Evolutionary conservation across 2,329 filamentous ascomycete genomes (phyloP).

Genomic region (Nakataea oryzae): DNA sequence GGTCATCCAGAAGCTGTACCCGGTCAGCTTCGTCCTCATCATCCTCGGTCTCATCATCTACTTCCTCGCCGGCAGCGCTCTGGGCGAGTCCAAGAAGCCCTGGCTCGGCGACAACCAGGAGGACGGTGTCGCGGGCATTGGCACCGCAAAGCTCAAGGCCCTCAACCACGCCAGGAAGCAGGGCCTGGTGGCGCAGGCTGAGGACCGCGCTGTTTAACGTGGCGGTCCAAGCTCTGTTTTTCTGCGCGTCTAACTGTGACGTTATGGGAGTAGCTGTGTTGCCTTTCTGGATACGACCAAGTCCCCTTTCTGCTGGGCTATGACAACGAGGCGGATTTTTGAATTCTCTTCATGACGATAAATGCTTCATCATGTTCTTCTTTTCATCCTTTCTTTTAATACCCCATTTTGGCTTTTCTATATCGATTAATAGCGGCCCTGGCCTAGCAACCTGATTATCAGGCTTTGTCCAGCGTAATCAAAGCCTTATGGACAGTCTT

Average conservation of each 20-base stretch:
- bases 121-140: slow-evolving; percentile 65
- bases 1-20: slow-evolving; percentile 80
- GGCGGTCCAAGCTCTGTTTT: background rate
- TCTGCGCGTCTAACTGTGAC: background rate
- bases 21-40: slow-evolving; percentile 89
- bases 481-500: no score
- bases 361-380: background rate
- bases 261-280: no score
- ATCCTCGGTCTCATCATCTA: slow-evolving; percentile 78
- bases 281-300: no score
- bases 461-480: no score
- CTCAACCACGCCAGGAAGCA: slow-evolving; percentile 43
- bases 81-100: slow-evolving; percentile 87
- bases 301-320: background rate
- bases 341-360: background rate
- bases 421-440: background rate
- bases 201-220: background rate
- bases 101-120: slow-evolving; percentile 89
- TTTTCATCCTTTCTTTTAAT: background rate
- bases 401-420: background rate
- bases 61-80: slow-evolving; percentile 69
- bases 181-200: slow-evolving; percentile 13
- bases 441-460: no score
- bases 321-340: background rate
- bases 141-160: slow-evolving; percentile 74